Conservation (phyloP, 2,329 filamentous ascomycete species). For the Pseudomassariella vexata region DNA sequence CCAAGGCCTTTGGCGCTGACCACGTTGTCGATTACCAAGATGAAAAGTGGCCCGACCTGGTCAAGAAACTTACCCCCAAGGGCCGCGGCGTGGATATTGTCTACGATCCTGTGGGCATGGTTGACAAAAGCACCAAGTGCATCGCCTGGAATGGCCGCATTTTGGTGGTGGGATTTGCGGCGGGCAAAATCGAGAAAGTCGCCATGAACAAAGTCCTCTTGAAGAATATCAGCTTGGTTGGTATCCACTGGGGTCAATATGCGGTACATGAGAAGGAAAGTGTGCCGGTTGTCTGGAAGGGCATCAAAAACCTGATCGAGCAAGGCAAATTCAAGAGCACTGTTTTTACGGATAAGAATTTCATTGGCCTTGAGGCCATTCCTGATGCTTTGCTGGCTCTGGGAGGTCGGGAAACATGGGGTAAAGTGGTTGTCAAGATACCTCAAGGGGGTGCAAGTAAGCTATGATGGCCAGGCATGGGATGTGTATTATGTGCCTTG, state of each 20-base stretch:
- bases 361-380: conserved; percentile 75
- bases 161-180: conserved; percentile 84
- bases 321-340: conserved; percentile 77
- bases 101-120: conserved; percentile 88
- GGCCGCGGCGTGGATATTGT: conserved; percentile 80
- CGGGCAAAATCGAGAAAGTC: conserved; percentile 81
- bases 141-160: conserved; percentile 89
- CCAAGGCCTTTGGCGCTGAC: conserved; percentile 77
- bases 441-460: conserved; percentile 59
- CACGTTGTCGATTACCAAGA: conserved; percentile 73
- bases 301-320: conserved; percentile 71
- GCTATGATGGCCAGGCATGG: too few species aligned
- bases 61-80: conserved; percentile 72
- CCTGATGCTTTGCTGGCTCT: conserved; percentile 71
- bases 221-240: conserved; percentile 89
- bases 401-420: conserved; percentile 82
- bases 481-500: too few species aligned
- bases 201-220: conserved; percentile 87
- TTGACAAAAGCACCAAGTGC: conserved; percentile 84
- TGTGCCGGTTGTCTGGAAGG: conserved; percentile 72
- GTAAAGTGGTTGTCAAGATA: conserved; percentile 89
- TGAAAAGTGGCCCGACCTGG: conserved; percentile 56
- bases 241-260: conserved; percentile 90
- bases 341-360: conserved; percentile 75
- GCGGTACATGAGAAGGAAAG: conserved; percentile 64